Conservation (phyloP, 2,329 filamentous ascomycete genomes). For the Ascochyta clinopodiicola region DNA sequence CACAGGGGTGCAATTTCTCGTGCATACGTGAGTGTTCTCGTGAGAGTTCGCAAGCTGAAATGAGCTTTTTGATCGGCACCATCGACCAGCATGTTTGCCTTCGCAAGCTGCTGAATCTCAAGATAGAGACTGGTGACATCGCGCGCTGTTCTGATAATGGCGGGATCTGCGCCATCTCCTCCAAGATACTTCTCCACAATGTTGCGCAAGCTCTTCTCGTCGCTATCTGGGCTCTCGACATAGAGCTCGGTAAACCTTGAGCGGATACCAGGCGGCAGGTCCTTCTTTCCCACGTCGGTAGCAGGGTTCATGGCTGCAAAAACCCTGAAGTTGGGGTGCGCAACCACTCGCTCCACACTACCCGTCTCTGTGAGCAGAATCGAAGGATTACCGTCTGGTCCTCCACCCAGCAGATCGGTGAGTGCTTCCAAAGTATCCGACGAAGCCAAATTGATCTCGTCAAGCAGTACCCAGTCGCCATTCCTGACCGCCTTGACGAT, state of each 20-base stretch:
- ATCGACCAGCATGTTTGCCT: conserved; percentile 86
- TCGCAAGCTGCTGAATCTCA: conserved; percentile 80
- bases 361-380: conserved; percentile 92
- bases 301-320: conserved; percentile 99
- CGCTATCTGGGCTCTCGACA: conserved; percentile 86
- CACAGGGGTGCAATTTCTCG: conserved; percentile 84
- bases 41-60: conserved; percentile 94
- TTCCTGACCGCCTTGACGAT: conserved; percentile 95
- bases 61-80: conserved; percentile 95
- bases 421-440: conserved; percentile 95
- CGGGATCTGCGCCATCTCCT: conserved; percentile 68
- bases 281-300: conserved; percentile 95
- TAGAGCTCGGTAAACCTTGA: conserved; percentile 97
- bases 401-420: conserved; percentile 81
- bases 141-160: conserved; percentile 71
- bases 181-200: conserved; percentile 91
- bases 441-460: conserved; percentile 96
- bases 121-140: conserved; percentile 89
- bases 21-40: conserved; percentile 87
- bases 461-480: conserved; percentile 94
- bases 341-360: conserved; percentile 85
- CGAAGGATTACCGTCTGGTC: conserved; percentile 74
- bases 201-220: conserved; percentile 82
- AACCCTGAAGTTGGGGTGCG: conserved; percentile 91
- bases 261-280: conserved; percentile 84